Evolutionary conservation across 768 basidiomycete genomes (phyloP).

Genomic region (Gloeostereum incarnatum): DNA sequence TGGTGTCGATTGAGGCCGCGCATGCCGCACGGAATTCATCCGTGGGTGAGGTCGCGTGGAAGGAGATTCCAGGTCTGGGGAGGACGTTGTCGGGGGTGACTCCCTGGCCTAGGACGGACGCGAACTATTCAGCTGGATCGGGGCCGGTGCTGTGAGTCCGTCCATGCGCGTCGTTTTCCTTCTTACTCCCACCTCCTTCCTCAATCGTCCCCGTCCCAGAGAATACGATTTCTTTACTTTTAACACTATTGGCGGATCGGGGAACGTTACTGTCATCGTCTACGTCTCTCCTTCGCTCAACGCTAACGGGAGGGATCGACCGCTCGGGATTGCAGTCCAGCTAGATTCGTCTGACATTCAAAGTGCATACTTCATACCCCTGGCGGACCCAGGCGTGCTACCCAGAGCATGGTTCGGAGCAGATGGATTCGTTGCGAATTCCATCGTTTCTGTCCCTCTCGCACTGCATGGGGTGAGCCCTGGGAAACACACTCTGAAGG

Average conservation of each 20-base stretch:
- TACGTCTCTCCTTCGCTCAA: conserved; percentile 47
- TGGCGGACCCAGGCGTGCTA: conserved; percentile 30
- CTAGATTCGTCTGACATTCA: conserved; percentile 34
- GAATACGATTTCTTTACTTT: conserved; percentile 63
- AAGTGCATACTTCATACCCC: conserved; percentile 36
- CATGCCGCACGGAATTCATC: conserved; percentile 40
- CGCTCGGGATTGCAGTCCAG: conserved; percentile 41
- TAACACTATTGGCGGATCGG: no score
- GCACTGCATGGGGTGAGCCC: conserved; percentile 29
- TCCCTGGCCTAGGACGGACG: conserved; percentile 41
- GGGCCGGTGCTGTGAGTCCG: conserved; percentile 48
- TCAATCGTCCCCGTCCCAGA: conserved; percentile 21
- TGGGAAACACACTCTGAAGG: conserved; percentile 53
- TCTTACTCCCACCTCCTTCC: no score
- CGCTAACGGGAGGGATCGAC: conserved; percentile 35
- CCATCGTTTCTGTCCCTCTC: conserved; percentile 31
- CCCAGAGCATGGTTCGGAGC: conserved; percentile 36
- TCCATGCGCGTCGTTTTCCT: not conserved
- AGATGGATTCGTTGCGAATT: conserved; percentile 47
- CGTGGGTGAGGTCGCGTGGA: conserved; percentile 47
- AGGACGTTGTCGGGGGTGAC: conserved; percentile 52
- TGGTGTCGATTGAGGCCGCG: conserved; percentile 57
- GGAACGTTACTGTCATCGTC: conserved; percentile 38
- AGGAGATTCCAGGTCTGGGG: conserved; percentile 50
- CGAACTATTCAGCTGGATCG: conserved; percentile 49